Conservation (phyloP, 2,329 filamentous ascomycete species). For the Seiridium cupressi region DNA sequence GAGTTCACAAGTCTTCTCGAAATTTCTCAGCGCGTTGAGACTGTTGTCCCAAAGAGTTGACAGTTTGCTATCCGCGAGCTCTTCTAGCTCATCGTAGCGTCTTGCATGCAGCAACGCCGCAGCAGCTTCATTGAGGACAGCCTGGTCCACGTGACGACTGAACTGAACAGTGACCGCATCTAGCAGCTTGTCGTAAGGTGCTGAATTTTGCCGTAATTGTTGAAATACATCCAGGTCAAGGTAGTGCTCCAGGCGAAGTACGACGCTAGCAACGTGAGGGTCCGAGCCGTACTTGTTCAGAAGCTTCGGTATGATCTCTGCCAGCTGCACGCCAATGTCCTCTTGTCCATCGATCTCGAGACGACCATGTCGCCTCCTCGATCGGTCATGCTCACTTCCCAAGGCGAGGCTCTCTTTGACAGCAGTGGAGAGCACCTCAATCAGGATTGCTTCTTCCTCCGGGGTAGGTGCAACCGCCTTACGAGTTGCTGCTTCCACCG, state of each 20-base stretch:
- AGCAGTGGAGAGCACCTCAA: slow-evolving; percentile 82
- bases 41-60: slow-evolving; percentile 83
- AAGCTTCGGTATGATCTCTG: slow-evolving; percentile 76
- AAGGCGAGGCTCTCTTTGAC: slow-evolving; percentile 73
- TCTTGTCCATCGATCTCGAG: slow-evolving; percentile 72
- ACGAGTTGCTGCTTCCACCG: slow-evolving; percentile 64
- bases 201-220: slow-evolving; percentile 81
- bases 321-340: slow-evolving; percentile 74
- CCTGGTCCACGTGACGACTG: slow-evolving; percentile 83
- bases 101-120: slow-evolving; percentile 81
- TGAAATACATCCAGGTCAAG: slow-evolving; percentile 87
- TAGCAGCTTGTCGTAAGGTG: slow-evolving; percentile 75
- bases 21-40: slow-evolving; percentile 68
- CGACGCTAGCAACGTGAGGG: slow-evolving; percentile 79
- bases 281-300: slow-evolving; percentile 93
- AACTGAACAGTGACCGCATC: slow-evolving; percentile 96
- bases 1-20: slow-evolving; percentile 72
- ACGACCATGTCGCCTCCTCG: slow-evolving; percentile 55
- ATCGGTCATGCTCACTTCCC: slow-evolving; percentile 62
- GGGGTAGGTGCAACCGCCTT: slow-evolving; percentile 70
- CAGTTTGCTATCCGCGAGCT: slow-evolving; percentile 78
- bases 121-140: slow-evolving; percentile 80
- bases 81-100: slow-evolving; percentile 83
- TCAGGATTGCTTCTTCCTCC: slow-evolving; percentile 77
- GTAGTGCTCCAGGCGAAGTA: slow-evolving; percentile 81